These are phyloP conservation scores for Calonectria pseudoreteaudii DNA, from an alignment of 2,329 filamentous ascomycete species.

Conservation along the genomic window DNA sequence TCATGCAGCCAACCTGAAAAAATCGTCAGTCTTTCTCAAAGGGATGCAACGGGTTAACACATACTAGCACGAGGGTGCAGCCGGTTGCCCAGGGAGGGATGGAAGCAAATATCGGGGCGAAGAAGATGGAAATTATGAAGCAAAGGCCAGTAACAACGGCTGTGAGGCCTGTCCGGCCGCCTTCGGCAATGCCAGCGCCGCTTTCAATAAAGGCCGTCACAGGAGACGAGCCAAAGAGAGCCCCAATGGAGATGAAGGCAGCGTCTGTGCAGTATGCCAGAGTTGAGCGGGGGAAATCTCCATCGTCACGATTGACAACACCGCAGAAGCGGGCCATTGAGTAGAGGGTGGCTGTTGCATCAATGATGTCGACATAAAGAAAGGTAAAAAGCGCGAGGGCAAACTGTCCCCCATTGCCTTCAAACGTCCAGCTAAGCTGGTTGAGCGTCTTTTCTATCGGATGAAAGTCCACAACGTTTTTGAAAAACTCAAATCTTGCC, in stretches of 20 bases:
- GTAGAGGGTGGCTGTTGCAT: slow-evolving; percentile 81
- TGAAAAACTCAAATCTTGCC: slow-evolving; percentile 77
- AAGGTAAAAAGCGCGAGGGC: slow-evolving; percentile 80
- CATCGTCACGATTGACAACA: slow-evolving; percentile 71
- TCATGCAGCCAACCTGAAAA: slow-evolving; percentile 76
- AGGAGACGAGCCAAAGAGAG: slow-evolving; percentile 76
- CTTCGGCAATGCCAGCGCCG: slow-evolving; percentile 80
- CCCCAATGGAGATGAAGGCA: slow-evolving; percentile 76
- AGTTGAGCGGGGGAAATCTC: slow-evolving; percentile 89
- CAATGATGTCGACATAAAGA: slow-evolving; percentile 83
- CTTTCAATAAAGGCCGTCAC: slow-evolving; percentile 82
- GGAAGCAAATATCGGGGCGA: slow-evolving; percentile 81
- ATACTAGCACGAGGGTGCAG: slow-evolving; percentile 75
- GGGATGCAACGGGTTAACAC: slow-evolving; percentile 28
- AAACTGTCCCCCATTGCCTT: slow-evolving; percentile 69
- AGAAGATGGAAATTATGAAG: slow-evolving; percentile 79
- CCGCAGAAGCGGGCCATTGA: slow-evolving; percentile 84
- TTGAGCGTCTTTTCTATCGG: slow-evolving; percentile 73
- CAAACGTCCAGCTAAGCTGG: slow-evolving; percentile 75
- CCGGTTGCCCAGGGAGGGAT: slow-evolving; percentile 85
- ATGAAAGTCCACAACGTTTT: slow-evolving; percentile 77
- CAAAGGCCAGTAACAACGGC: slow-evolving; percentile 76
- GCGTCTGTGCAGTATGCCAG: slow-evolving; percentile 82
- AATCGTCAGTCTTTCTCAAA: background rate
- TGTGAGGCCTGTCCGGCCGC: slow-evolving; percentile 78